Evolutionary conservation across 768 basidiomycete genomes (phyloP), one percentile per base, ranked within the genome.

Genomic region (Suillus lakei): DNA sequence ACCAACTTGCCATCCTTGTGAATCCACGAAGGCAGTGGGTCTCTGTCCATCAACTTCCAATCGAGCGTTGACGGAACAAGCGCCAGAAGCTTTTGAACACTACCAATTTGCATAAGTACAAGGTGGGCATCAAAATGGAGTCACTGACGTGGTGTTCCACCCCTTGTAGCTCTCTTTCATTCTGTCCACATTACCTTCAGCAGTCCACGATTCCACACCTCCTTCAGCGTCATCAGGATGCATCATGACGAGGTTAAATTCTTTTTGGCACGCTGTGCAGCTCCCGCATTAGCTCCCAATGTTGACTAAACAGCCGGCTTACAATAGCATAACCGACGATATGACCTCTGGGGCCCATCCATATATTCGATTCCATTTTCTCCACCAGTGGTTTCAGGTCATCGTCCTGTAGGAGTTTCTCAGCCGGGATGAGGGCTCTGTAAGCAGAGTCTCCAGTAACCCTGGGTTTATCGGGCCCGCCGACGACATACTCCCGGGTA

Each of bases 391-490:
- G 62, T 64, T 73, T 79, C 36, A 91, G 78, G 5, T 86, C 85
- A 0, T 86, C 85, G 64, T 91, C 86, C 9, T 73, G 69, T 15
- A 86, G 63, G 71, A 90, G 77, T 1, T 77, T 54, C 53, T 71
- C 76, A 0, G 86, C 79, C 2, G 84, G 78, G 46, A 91, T 78
- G 36, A 83, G 76, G 5, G 86, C 85, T 60, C 90, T 82, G 71
- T 88, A 90, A 0, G 87, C 89, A 0, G 87, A 84, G 68, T 91
- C 88, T 0, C 89, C 90, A 0, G 90, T 90, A 7, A 86, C 79
- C 0, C 80, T 82, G 0, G 84, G 79, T 39, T 81, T 79, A 50
- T 82, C 79, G 0, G 75, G 76, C 0, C 81, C 82, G 0, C 86
- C 82, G 23, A 88, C 81, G 39, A 85, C 80, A 43, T 83, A 76